These are phyloP conservation scores for Fraxinus cuspidata DNA, from an alignment of 257 asterid species.

Conservation along the genomic window DNA sequence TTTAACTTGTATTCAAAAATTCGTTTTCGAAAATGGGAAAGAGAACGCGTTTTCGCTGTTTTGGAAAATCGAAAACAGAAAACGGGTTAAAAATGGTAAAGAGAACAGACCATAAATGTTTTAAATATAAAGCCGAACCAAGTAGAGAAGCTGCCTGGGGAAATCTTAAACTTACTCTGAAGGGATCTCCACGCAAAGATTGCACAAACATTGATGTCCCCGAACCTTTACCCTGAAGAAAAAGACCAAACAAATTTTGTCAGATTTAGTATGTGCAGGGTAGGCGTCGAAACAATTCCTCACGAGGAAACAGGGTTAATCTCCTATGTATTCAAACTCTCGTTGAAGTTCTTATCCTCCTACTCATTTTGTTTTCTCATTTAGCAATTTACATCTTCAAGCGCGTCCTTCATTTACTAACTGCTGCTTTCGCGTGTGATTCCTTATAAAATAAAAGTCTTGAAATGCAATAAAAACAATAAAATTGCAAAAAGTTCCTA, in stretches of 20 bases:
- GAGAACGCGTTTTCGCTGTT: too few species aligned
- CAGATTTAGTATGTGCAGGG: slow-evolving; percentile 13
- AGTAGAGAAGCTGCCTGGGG: not conserved
- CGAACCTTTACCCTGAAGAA: slow-evolving; percentile 79
- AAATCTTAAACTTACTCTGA: slow-evolving; percentile 55
- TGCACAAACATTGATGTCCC: slow-evolving; percentile 93
- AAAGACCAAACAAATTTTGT: slow-evolving; percentile 18
- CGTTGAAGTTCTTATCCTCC: not conserved
- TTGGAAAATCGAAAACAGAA: too few species aligned
- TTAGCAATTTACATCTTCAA: not conserved
- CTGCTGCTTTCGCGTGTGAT: not conserved
- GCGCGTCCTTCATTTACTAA: not conserved
- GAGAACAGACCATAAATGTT: too few species aligned
- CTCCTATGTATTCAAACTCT: not conserved
- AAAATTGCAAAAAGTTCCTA: not conserved
- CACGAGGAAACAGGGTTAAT: not conserved
- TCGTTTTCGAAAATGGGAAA: too few species aligned
- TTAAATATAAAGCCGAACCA: slow-evolving; percentile 5
- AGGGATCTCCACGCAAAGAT: slow-evolving; percentile 93
- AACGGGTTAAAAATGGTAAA: too few species aligned
- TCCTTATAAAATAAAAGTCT: not conserved
- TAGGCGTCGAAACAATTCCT: slow-evolving; percentile 14
- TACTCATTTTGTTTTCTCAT: not conserved
- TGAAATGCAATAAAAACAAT: slow-evolving; percentile 20
- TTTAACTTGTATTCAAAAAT: too few species aligned